Conservation (phyloP, 768 basidiomycete species). For the Coprinopsis strossmayeri region DNA sequence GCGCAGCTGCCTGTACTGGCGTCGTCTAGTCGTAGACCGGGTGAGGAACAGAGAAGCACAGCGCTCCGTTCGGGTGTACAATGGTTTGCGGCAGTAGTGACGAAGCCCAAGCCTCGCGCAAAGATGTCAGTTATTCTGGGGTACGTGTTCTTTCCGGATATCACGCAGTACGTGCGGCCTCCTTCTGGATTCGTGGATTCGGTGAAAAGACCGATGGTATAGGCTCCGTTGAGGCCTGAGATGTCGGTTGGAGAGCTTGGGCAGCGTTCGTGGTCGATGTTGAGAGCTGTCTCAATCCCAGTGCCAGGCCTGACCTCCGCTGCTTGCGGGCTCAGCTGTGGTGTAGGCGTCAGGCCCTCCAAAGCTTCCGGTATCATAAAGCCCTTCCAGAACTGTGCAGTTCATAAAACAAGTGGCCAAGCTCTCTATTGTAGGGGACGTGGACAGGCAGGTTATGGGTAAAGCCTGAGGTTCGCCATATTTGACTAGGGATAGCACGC, state of each 20-base stretch:
- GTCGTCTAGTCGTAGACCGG: slow-evolving; percentile 1
- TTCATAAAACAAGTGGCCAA: too few relatives aligned
- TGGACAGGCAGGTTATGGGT: too few relatives aligned
- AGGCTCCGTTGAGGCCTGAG: neutral
- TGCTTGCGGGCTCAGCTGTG: neutral
- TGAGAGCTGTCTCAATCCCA: neutral
- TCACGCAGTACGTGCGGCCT: slow-evolving; percentile 4
- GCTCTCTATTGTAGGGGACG: too few relatives aligned
- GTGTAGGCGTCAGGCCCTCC: too few relatives aligned
- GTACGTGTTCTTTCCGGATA: slow-evolving; percentile 6
- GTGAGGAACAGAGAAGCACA: slow-evolving; percentile 9
- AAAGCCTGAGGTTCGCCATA: too few relatives aligned
- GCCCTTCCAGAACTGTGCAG: too few relatives aligned
- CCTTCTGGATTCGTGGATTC: neutral
- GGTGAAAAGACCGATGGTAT: neutral
- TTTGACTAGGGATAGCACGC: too few relatives aligned
- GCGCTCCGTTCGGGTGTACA: neutral
- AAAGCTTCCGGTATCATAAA: neutral
- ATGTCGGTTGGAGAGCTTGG: neutral
- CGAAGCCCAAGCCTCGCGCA: slow-evolving; percentile 6
- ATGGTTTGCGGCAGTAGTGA: slow-evolving; percentile 4
- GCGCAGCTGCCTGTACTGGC: neutral
- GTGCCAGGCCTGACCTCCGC: neutral
- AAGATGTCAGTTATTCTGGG: neutral
- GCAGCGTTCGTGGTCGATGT: neutral